These are phyloP conservation scores for Nicotiana tomentosiformis DNA, from an alignment of 257 asterid species.

Conservation along the genomic window DNA sequence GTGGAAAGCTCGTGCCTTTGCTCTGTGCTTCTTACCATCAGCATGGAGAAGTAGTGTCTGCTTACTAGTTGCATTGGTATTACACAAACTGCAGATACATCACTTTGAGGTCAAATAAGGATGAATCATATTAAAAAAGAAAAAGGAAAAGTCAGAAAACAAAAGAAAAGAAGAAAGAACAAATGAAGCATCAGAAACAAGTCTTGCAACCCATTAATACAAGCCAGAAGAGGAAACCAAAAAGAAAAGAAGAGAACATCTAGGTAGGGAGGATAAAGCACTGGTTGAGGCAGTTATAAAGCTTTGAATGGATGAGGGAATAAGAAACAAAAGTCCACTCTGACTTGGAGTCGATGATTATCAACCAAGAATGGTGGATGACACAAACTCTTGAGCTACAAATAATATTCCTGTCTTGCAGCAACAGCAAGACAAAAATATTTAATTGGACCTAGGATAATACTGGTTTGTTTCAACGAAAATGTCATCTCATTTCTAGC, in stretches of 20 bases:
- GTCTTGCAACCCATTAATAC: not conserved
- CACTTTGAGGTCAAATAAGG: not conserved
- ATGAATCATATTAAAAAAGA: not conserved
- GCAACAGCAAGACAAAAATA: not conserved
- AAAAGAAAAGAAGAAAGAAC: not conserved
- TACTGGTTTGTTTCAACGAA: not conserved
- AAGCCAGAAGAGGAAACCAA: not conserved
- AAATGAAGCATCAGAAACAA: not conserved
- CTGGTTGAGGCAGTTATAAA: not conserved
- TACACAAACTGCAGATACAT: conserved; percentile 63
- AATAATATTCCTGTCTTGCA: not conserved
- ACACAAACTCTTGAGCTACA: not conserved
- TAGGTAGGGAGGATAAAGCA: not conserved
- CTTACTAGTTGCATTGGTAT: conserved; percentile 83
- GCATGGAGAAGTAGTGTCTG: conserved; percentile 91
- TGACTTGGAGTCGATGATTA: not conserved
- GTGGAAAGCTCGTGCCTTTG: conserved; percentile 81
- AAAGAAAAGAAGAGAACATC: not conserved
- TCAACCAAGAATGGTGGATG: not conserved
- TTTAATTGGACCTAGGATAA: not conserved
- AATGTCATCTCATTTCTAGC: not conserved
- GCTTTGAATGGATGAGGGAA: not conserved
- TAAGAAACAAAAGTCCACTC: not conserved
- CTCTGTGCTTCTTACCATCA: conserved; percentile 91
- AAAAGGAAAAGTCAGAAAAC: not conserved